Evolutionary conservation across 176 grass and related monocot genomes (phyloP).

Genomic region (Secale cereale): DNA sequence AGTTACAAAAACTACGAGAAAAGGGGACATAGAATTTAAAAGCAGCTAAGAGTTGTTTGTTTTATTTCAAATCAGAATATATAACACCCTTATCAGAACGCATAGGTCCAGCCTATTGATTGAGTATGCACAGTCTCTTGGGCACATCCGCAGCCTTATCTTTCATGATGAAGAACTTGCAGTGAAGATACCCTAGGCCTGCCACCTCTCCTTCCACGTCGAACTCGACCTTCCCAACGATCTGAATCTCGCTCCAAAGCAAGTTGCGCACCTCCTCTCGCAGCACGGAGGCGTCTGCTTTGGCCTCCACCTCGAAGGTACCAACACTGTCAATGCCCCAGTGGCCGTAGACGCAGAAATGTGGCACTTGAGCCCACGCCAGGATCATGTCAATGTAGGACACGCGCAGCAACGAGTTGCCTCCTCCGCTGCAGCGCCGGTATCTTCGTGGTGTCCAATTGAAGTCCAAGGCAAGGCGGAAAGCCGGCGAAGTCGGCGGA

Average conservation of each 20-base stretch:
- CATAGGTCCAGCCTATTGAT: too few relatives aligned
- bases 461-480: not conserved
- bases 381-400: not conserved
- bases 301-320: too few relatives aligned
- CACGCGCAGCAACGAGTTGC: not conserved
- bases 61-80: too few relatives aligned
- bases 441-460: not conserved
- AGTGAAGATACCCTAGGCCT: not conserved
- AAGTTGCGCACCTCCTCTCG: not conserved
- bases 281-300: too few relatives aligned
- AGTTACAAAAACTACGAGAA: too few relatives aligned
- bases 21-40: too few relatives aligned
- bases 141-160: not conserved
- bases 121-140: not conserved
- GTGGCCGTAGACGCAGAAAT: not conserved
- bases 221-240: not conserved
- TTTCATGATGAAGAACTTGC: not conserved
- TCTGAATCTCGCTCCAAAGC: not conserved
- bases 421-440: not conserved
- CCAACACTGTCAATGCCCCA: not conserved
- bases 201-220: slow-evolving; percentile 1
- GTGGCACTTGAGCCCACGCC: not conserved
- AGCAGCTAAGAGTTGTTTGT: not conserved
- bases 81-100: too few relatives aligned
- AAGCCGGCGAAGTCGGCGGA: not conserved